Evolutionary conservation across 257 asterid species (phyloP).

Genomic region (Paraleonurus japonicus): DNA sequence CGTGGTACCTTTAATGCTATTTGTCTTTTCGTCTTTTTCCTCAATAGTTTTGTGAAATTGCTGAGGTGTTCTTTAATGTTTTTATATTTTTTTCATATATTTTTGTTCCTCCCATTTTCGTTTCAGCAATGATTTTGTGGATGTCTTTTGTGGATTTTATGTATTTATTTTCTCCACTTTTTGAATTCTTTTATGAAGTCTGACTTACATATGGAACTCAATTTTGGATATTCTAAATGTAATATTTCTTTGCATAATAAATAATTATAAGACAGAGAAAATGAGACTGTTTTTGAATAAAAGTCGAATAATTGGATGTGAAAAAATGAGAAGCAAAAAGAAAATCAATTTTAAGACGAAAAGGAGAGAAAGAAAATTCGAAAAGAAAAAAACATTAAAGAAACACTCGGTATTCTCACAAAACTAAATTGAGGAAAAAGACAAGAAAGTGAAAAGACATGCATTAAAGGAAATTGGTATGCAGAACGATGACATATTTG

Average conservation of each 20-base stretch:
- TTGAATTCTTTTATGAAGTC: background rate
- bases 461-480: background rate
- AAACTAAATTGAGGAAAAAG: background rate
- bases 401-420: background rate
- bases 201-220: background rate
- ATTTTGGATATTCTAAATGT: background rate
- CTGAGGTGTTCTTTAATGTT: background rate
- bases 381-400: background rate
- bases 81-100: background rate
- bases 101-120: background rate
- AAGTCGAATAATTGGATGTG: background rate
- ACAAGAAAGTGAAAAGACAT: background rate
- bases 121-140: background rate
- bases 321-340: background rate
- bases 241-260: background rate
- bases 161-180: background rate
- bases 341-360: background rate
- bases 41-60: background rate
- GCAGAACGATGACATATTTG: background rate
- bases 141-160: background rate
- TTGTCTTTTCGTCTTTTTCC: background rate
- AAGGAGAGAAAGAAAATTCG: background rate
- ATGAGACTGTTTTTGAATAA: background rate
- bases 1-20: background rate
- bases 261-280: background rate